Conservation (phyloP, 495 filamentous ascomycete species). For the Podospora pseudocomata region DNA sequence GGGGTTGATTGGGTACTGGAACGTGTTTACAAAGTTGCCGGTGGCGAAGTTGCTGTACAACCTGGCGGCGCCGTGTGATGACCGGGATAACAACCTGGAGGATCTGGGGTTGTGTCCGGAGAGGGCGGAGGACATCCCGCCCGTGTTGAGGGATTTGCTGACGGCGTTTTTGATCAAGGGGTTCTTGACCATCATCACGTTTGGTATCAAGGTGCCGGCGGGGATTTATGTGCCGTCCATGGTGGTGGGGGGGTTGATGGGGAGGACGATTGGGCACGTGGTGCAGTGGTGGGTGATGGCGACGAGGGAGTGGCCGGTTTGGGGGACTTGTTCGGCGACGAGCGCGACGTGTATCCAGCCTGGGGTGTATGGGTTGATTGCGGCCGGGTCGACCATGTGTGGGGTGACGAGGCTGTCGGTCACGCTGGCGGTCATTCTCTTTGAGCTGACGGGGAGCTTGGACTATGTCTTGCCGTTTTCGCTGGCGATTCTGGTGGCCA, state of each 20-base stretch:
- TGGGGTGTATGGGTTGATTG: slow-evolving; percentile 92
- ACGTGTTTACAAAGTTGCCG: slow-evolving; percentile 79
- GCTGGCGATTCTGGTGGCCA: slow-evolving; percentile 83
- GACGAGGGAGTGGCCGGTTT: slow-evolving; percentile 68
- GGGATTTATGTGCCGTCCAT: slow-evolving; percentile 98
- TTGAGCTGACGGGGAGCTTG: slow-evolving; percentile 90
- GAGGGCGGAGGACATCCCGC: slow-evolving; percentile 66
- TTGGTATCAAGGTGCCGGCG: slow-evolving; percentile 91
- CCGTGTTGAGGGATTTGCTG: slow-evolving; percentile 63
- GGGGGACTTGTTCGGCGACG: slow-evolving; percentile 65
- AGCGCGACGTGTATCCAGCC: slow-evolving; percentile 87
- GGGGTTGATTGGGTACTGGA: slow-evolving; percentile 88
- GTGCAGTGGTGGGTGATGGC: slow-evolving; percentile 78
- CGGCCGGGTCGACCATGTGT: slow-evolving; percentile 96
- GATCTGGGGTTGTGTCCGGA: slow-evolving; percentile 73
- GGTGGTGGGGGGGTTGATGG: slow-evolving; percentile 94
- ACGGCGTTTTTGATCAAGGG: slow-evolving; percentile 87
- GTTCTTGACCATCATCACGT: slow-evolving; percentile 79
- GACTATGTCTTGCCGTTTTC: slow-evolving; percentile 96
- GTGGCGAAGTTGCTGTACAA: slow-evolving; percentile 90
- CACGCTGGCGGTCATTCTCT: slow-evolving; percentile 90
- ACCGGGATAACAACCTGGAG: slow-evolving; percentile 51
- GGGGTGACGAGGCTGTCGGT: slow-evolving; percentile 93
- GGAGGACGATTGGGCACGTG: slow-evolving; percentile 79
- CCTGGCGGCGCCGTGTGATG: slow-evolving; percentile 76